Percentiles rank a stretch among this genome's conserved stretches.
phyloP scores from a whole-genome alignment of 1,139 yeast genomes.

The Yamadazyma spencermartinsiae region DNA sequence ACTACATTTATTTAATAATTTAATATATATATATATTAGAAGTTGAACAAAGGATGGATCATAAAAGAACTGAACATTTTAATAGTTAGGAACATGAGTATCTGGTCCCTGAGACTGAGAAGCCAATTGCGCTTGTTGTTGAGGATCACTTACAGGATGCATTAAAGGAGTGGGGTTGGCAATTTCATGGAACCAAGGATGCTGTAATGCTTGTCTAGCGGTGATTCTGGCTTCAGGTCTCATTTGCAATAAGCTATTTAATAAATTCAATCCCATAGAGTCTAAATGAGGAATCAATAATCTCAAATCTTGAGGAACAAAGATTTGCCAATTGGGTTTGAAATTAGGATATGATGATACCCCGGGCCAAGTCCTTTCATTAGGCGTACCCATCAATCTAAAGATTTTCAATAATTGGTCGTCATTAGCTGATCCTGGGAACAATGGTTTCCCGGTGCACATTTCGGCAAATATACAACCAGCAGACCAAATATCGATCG shows the following conservation, averaged over 20 bases:
- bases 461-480: conserved; percentile 98
- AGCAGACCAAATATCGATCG: conserved; percentile 98
- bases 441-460: conserved; percentile 96
- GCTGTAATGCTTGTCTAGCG: conserved; percentile 90
- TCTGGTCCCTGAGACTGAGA: neutral
- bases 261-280: conserved; percentile 73
- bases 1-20: conserved; percentile 15
- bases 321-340: conserved; percentile 74
- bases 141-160: conserved; percentile 40
- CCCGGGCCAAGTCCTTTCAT: conserved; percentile 95
- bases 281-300: conserved; percentile 77
- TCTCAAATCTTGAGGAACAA: conserved; percentile 82
- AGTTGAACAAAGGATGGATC: too few species aligned
- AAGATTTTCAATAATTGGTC: conserved; percentile 90
- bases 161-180: conserved; percentile 41
- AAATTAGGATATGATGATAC: conserved; percentile 84
- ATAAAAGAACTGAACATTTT: neutral
- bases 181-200: conserved; percentile 93
- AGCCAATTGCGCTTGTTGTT: conserved; percentile 27
- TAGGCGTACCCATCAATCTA: conserved; percentile 94
- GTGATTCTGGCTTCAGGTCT: conserved; percentile 90
- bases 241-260: conserved; percentile 79
- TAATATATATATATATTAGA: conserved; percentile 2
- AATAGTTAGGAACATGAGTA: neutral
- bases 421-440: conserved; percentile 95